These are phyloP conservation scores for Capronia americana DNA, from an alignment of 2,329 filamentous ascomycete genomes.

Conservation along the genomic window DNA sequence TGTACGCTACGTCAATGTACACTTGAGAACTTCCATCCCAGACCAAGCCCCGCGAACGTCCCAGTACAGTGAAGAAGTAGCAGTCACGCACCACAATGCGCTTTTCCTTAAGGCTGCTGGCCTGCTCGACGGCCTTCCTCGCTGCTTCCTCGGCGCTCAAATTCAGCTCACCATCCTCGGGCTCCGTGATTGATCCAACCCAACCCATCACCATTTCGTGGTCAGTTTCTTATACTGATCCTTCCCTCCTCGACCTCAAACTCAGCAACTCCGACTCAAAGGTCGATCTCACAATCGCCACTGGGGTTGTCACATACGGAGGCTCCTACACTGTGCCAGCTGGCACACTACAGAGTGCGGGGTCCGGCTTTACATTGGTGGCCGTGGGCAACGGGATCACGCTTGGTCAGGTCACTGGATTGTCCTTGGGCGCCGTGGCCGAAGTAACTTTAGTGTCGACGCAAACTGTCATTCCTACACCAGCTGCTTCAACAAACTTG, in stretches of 20 bases:
- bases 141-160: slow-evolving; percentile 21
- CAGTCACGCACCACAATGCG: slow-evolving; percentile 7
- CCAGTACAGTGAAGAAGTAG: neutral
- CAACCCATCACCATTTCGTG: slow-evolving; percentile 37
- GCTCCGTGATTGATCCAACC: slow-evolving; percentile 27
- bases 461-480: neutral
- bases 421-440: slow-evolving; percentile 10
- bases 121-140: slow-evolving; percentile 17
- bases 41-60: neutral
- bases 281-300: slow-evolving; percentile 21
- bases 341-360: slow-evolving; percentile 19
- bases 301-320: slow-evolving; percentile 22
- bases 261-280: slow-evolving; percentile 49
- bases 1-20: neutral
- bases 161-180: slow-evolving; percentile 30
- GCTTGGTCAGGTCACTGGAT: slow-evolving; percentile 18
- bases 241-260: slow-evolving; percentile 49
- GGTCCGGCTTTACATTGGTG: slow-evolving; percentile 20
- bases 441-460: slow-evolving; percentile 21
- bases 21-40: neutral
- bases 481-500: neutral
- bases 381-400: slow-evolving; percentile 12
- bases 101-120: neutral
- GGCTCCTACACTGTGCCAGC: slow-evolving; percentile 25
- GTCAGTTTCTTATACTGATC: slow-evolving; percentile 45